A percentile compares a stretch with the other conserved stretches of the same genome.
phyloP scores from a whole-genome alignment of 768 basidiomycete species.

The Amanita inopinata region DNA sequence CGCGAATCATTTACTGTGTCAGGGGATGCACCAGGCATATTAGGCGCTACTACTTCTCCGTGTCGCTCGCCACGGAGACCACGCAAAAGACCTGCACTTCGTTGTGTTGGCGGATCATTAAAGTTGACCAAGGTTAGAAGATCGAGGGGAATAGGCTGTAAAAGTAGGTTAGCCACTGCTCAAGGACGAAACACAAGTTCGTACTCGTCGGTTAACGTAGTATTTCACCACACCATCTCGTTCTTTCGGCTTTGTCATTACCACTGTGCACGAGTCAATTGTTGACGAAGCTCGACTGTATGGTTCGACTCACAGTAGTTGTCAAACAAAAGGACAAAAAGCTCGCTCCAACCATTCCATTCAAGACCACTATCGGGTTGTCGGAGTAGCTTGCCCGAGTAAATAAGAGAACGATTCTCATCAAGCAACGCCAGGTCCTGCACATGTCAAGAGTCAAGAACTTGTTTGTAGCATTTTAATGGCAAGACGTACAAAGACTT shows the following conservation, averaged over 20 bases:
- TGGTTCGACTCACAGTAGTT: conserved; percentile 63
- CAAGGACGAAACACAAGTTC: conserved; percentile 16
- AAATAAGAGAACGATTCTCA: conserved; percentile 75
- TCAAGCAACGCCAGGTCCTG: conserved; percentile 85
- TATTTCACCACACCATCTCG: conserved; percentile 69
- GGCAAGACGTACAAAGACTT: conserved; percentile 42
- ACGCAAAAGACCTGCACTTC: conserved; percentile 56
- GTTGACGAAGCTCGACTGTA: conserved; percentile 7
- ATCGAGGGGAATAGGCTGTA: conserved; percentile 85
- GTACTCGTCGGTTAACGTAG: conserved; percentile 65
- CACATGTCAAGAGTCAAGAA: not conserved
- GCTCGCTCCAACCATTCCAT: conserved; percentile 74
- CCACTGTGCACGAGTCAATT: conserved; percentile 38
- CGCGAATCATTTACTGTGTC: conserved; percentile 44
- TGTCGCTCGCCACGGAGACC: conserved; percentile 31
- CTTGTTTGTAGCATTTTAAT: not conserved
- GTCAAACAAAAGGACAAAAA: conserved; percentile 87
- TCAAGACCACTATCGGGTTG: conserved; percentile 77
- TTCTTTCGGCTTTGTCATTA: conserved; percentile 74
- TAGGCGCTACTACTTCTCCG: conserved; percentile 6
- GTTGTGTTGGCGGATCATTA: conserved; percentile 62
- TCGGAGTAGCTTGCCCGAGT: conserved; percentile 71
- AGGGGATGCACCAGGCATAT: conserved; percentile 16
- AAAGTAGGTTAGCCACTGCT: conserved; percentile 18
- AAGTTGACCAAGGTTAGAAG: conserved; percentile 78